These are phyloP conservation scores for Balansia obtecta DNA, from an alignment of 2,329 filamentous ascomycete genomes.

Conservation along the genomic window DNA sequence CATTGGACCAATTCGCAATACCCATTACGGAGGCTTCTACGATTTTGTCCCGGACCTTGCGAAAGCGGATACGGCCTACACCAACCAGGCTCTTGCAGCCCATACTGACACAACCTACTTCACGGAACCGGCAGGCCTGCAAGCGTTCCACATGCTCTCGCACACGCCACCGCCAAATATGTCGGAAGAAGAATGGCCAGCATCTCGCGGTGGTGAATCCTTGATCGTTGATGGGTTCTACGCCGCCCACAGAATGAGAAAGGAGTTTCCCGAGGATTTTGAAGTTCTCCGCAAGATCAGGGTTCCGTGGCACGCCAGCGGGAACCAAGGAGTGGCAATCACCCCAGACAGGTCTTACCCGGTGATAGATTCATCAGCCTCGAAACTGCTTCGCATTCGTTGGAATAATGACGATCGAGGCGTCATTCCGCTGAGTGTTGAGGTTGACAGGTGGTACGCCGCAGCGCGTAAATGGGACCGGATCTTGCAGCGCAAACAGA, in stretches of 20 bases:
- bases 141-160: constrained; percentile 84
- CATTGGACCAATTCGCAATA: constrained; percentile 78
- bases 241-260: constrained; percentile 48
- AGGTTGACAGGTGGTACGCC: constrained; percentile 57
- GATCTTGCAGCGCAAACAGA: constrained; percentile 51
- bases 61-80: constrained; percentile 85
- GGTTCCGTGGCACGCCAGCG: constrained; percentile 75
- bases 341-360: constrained; percentile 58
- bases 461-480: constrained; percentile 65
- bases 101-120: constrained; percentile 98
- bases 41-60: constrained; percentile 86
- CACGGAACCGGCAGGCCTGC: constrained; percentile 78
- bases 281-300: constrained; percentile 39
- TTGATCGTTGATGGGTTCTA: constrained; percentile 80
- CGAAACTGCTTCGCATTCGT: constrained; percentile 46
- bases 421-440: constrained; percentile 42
- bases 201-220: constrained; percentile 54
- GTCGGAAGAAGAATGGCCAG: constrained; percentile 17
- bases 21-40: constrained; percentile 71
- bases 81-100: constrained; percentile 64
- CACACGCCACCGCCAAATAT: constrained; percentile 35
- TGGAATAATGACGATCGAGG: constrained; percentile 94
- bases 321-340: constrained; percentile 74
- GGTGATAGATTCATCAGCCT: constrained; percentile 51
- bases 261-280: constrained; percentile 44